phyloP scores from a whole-genome alignment of 2,329 filamentous ascomycete genomes.

The Hawksworthiomyces lignivorus region DNA sequence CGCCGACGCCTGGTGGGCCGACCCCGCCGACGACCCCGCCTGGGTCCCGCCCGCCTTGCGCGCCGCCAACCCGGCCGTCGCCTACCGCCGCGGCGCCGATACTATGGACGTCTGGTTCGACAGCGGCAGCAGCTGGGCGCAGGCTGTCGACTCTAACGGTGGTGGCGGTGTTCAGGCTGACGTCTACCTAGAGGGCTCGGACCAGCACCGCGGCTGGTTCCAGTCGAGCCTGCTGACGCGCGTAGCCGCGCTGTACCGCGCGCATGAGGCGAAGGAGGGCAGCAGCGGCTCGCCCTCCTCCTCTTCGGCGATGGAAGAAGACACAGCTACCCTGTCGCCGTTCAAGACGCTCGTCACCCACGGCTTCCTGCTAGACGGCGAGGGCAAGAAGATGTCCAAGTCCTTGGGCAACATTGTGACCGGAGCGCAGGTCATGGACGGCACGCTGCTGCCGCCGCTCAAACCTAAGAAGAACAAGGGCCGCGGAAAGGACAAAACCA shows the following conservation, averaged over 20 bases:
- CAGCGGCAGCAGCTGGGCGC: slow-evolving; percentile 87
- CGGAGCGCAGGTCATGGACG: slow-evolving; percentile 77
- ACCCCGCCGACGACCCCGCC: slow-evolving; percentile 61
- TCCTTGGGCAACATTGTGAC: slow-evolving; percentile 83
- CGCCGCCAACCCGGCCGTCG: slow-evolving; percentile 31
- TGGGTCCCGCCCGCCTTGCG: slow-evolving; percentile 67
- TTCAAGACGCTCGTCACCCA: slow-evolving; percentile 91
- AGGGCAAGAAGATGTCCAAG: slow-evolving; percentile 98
- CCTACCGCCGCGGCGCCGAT: slow-evolving; percentile 71
- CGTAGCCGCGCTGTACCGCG: slow-evolving; percentile 51
- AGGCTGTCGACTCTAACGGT: slow-evolving; percentile 26
- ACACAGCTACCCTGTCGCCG: slow-evolving; percentile 44
- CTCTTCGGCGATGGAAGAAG: neutral
- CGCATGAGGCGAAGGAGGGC: too few species aligned
- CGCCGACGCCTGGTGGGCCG: slow-evolving; percentile 92
- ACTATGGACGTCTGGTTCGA: slow-evolving; percentile 99
- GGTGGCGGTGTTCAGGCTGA: slow-evolving; percentile 51
- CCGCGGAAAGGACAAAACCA: slow-evolving; percentile 14
- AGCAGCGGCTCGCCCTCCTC: neutral
- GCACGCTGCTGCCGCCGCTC: slow-evolving; percentile 63
- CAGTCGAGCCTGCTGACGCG: slow-evolving; percentile 90
- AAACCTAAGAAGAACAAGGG: slow-evolving; percentile 46
- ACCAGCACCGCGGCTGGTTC: slow-evolving; percentile 98
- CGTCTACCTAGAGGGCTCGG: slow-evolving; percentile 86
- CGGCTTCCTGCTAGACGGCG: slow-evolving; percentile 82